Conservation (phyloP, 2,329 filamentous ascomycete species). For the Aspergillus sp. region DNA sequence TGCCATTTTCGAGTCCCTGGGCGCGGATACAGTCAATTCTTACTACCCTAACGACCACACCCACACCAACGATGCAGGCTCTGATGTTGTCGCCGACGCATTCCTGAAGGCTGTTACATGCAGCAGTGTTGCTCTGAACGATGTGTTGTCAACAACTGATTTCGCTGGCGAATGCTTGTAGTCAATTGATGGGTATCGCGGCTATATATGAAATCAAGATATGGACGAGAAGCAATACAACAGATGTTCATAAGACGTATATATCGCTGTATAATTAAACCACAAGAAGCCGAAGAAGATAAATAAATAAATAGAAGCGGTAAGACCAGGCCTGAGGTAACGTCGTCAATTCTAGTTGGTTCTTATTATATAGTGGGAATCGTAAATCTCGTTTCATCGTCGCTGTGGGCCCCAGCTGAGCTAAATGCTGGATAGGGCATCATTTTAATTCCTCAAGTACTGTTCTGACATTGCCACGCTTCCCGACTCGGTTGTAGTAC, state of each 20-base stretch:
- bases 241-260: neutral
- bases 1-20: conserved; percentile 53
- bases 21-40: conserved; percentile 51
- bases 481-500: conserved; percentile 41
- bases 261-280: neutral
- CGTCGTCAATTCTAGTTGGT: neutral
- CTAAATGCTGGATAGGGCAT: neutral
- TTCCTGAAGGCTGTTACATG: conserved; percentile 61
- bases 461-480: conserved; percentile 37
- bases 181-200: neutral
- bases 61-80: conserved; percentile 59
- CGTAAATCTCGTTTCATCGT: conserved; percentile 1
- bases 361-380: neutral
- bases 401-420: neutral
- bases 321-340: too few relatives aligned
- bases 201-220: neutral
- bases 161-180: conserved; percentile 32
- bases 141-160: conserved; percentile 31
- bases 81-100: conserved; percentile 55
- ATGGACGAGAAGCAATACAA: neutral
- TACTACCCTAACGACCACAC: conserved; percentile 63
- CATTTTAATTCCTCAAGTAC: conserved; percentile 26
- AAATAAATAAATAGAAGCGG: too few relatives aligned
- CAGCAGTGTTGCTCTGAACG: conserved; percentile 44
- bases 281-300: neutral